phyloP scores from a whole-genome alignment of 257 asterid species.

The Salvia splendens region DNA sequence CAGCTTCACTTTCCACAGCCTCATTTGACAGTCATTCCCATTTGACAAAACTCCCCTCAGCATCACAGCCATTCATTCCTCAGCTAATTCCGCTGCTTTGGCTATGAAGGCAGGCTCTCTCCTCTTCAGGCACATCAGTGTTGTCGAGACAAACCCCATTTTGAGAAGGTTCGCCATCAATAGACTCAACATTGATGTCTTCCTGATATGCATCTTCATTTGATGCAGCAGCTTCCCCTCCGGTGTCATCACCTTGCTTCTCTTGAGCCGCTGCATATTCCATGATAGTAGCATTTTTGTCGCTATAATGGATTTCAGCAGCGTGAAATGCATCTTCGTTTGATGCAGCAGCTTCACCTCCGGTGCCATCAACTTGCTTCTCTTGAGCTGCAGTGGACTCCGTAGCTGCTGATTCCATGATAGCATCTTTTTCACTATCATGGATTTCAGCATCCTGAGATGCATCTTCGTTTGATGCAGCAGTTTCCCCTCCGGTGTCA shows the following conservation, averaged over 20 bases:
- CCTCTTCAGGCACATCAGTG: constrained; percentile 17
- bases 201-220: background rate
- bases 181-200: constrained; percentile 17
- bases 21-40: constrained; percentile 21
- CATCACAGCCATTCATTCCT: constrained; percentile 28
- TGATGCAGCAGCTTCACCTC: too few relatives aligned
- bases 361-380: too few relatives aligned
- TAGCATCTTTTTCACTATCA: constrained; percentile 22
- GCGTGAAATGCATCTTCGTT: too few relatives aligned
- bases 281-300: constrained; percentile 23
- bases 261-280: constrained; percentile 25
- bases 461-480: constrained; percentile 14
- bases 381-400: background rate
- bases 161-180: constrained; percentile 7
- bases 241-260: too few relatives aligned
- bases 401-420: constrained; percentile 29
- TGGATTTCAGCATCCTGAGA: background rate
- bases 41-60: constrained; percentile 7
- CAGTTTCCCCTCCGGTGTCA: constrained; percentile 16
- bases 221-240: too few relatives aligned
- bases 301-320: background rate
- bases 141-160: background rate
- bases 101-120: constrained; percentile 10
- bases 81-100: constrained; percentile 30
- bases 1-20: constrained; percentile 2